phyloP scores from a whole-genome alignment of 2,329 filamentous ascomycete species.

The Sphaerulina musiva region DNA sequence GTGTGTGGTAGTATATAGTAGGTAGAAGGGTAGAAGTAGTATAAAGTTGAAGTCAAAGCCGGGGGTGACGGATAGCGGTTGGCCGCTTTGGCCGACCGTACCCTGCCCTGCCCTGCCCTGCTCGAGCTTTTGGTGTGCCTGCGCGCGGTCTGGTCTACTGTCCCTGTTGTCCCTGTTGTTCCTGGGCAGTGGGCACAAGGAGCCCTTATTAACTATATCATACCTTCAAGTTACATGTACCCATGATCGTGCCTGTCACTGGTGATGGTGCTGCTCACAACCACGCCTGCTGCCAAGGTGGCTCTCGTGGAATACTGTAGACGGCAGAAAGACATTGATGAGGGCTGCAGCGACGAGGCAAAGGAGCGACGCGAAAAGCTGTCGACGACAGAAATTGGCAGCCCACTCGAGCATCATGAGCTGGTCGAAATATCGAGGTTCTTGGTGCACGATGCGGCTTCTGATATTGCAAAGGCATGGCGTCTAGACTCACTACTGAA shows the following conservation, averaged over 20 bases:
- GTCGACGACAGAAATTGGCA: constrained; percentile 45
- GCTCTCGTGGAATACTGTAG: constrained; percentile 43
- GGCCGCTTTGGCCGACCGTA: too few species aligned
- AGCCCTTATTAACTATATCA: background rate
- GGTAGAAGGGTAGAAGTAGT: too few species aligned
- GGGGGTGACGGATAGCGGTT: too few species aligned
- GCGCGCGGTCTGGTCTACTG: background rate
- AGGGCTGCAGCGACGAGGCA: constrained; percentile 7
- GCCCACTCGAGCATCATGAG: constrained; percentile 66
- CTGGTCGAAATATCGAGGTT: constrained; percentile 56
- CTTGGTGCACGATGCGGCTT: constrained; percentile 36
- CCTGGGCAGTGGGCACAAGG: background rate
- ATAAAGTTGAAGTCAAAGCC: too few species aligned
- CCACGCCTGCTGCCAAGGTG: constrained; percentile 62
- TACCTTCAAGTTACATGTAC: too few species aligned
- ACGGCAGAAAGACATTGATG: constrained; percentile 9
- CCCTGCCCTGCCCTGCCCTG: too few species aligned
- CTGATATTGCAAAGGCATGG: constrained; percentile 26
- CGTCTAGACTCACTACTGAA: constrained; percentile 65
- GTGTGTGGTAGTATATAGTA: too few species aligned
- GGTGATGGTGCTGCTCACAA: constrained; percentile 69
- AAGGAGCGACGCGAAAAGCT: constrained; percentile 14
- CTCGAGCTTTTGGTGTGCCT: too few species aligned
- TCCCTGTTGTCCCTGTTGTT: background rate
- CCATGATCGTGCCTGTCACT: background rate